Percentiles rank a stretch among this genome's conserved stretches.
These are phyloP conservation scores for Lophium mytilinum DNA, from an alignment of 495 filamentous ascomycete species.

Conservation along the genomic window DNA sequence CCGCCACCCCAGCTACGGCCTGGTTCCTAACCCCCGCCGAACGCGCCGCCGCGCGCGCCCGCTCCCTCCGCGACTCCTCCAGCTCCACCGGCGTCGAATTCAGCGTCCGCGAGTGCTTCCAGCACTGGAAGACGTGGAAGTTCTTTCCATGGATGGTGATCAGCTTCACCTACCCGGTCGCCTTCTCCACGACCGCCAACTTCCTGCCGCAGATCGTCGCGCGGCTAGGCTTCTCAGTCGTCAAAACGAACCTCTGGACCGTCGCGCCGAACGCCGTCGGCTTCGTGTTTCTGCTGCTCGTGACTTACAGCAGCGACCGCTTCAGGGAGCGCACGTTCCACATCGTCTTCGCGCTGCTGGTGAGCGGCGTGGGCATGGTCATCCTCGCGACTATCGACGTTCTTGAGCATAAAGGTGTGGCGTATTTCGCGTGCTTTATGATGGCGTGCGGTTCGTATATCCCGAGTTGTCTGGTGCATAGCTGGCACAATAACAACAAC, in stretches of 20 bases:
- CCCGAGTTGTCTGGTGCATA: conserved; percentile 22
- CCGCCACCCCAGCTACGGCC: conserved; percentile 17
- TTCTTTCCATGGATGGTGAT: conserved; percentile 8
- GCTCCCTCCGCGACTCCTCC: conserved; percentile 6
- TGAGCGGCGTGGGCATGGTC: conserved; percentile 14
- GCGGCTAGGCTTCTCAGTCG: conserved; percentile 9
- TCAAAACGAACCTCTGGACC: conserved; percentile 21
- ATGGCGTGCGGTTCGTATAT: conserved; percentile 18
- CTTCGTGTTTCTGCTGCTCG: conserved; percentile 12
- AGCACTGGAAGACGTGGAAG: conserved; percentile 2
- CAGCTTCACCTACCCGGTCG: conserved; percentile 7
- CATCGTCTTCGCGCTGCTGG: conserved; percentile 5
- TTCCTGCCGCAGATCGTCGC: conserved; percentile 19
- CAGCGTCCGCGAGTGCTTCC: conserved; percentile 11
- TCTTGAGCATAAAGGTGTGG: conserved; percentile 26
- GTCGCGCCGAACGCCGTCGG: conserved; percentile 22
- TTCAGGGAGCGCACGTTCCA: conserved; percentile 18
- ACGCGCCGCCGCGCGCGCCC: conserved; percentile 14
- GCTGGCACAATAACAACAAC: conserved; percentile 27
- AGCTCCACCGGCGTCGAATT: conserved; percentile 24
- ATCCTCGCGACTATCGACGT: conserved; percentile 20
- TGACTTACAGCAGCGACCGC: conserved; percentile 19
- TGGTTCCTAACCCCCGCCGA: conserved; percentile 30
- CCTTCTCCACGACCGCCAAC: conserved; percentile 7
- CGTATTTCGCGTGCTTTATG: conserved; percentile 26